phyloP scores from a whole-genome alignment of 306 rosid genomes.

The Vachellia collinsii region DNA sequence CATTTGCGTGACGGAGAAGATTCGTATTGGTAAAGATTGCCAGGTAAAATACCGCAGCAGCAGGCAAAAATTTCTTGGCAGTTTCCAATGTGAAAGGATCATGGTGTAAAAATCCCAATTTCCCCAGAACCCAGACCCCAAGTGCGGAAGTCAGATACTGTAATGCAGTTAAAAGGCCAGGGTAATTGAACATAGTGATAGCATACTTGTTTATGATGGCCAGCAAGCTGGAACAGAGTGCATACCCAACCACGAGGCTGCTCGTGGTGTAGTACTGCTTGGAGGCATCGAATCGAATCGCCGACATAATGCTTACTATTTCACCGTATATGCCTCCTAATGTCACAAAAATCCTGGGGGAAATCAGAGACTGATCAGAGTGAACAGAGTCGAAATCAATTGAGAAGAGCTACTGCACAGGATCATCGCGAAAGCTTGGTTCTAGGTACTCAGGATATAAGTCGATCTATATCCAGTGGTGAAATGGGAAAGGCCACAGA shows the following conservation, averaged over 20 bases:
- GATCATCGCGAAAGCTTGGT: constrained; percentile 26
- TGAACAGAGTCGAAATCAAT: constrained; percentile 2
- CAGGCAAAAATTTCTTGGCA: constrained; percentile 88
- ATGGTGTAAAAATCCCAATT: constrained; percentile 79
- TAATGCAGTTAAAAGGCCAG: constrained; percentile 84
- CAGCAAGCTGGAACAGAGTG: constrained; percentile 87
- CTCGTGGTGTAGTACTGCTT: constrained; percentile 74
- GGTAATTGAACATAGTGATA: constrained; percentile 87
- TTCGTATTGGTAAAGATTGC: constrained; percentile 97
- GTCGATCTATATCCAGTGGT: constrained; percentile 15
- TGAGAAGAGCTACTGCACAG: neutral
- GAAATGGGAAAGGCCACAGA: neutral
- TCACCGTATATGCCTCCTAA: constrained; percentile 1
- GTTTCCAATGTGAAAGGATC: constrained; percentile 71
- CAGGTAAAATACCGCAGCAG: constrained; percentile 85
- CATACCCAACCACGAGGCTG: constrained; percentile 78
- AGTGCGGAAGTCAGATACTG: constrained; percentile 86
- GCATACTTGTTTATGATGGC: constrained; percentile 97
- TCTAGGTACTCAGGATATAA: constrained; percentile 28
- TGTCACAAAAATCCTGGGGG: neutral
- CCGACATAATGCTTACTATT: constrained; percentile 49
- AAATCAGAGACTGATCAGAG: neutral
- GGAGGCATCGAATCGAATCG: constrained; percentile 50
- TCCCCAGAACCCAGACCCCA: constrained; percentile 80
- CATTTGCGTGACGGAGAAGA: constrained; percentile 95